Percentiles rank a stretch among this genome's conserved stretches.
phyloP scores from a whole-genome alignment of 257 asterid genomes.

The Salvia miltiorrhiza region DNA sequence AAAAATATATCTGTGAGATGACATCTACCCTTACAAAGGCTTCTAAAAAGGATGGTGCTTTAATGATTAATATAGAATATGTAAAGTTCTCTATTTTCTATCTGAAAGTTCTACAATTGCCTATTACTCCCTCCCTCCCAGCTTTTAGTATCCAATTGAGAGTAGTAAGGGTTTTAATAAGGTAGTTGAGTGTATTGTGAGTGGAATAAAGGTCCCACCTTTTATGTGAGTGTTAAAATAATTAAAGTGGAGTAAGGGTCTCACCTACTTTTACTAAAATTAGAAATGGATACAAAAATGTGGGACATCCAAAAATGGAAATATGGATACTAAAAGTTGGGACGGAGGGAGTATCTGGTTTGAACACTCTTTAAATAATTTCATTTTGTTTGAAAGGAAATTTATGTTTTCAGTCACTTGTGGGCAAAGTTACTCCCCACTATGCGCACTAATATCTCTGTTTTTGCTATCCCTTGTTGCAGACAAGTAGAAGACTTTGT shows the following conservation, averaged over 20 bases:
- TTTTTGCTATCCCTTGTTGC: slow-evolving; percentile 29
- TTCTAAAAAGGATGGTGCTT: slow-evolving; percentile 2
- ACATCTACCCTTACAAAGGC: not conserved
- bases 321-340: too few species aligned
- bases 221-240: too few species aligned
- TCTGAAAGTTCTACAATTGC: not conserved
- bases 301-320: too few species aligned
- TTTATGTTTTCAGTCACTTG: slow-evolving; percentile 2
- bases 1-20: not conserved
- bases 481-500: slow-evolving; percentile 56
- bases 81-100: not conserved
- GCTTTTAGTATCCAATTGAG: too few species aligned
- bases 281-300: too few species aligned
- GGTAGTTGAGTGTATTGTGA: too few species aligned
- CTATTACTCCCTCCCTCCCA: too few species aligned
- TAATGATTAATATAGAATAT: not conserved
- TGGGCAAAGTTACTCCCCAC: not conserved
- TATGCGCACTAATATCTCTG: slow-evolving; percentile 2
- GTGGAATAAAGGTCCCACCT: too few species aligned
- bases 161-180: too few species aligned
- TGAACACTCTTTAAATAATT: not conserved
- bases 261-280: too few species aligned
- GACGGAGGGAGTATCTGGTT: too few species aligned
- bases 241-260: too few species aligned
- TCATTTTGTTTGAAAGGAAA: not conserved